phyloP scores from a whole-genome alignment of 2,329 filamentous ascomycete genomes.

The Alternaria sp. region DNA sequence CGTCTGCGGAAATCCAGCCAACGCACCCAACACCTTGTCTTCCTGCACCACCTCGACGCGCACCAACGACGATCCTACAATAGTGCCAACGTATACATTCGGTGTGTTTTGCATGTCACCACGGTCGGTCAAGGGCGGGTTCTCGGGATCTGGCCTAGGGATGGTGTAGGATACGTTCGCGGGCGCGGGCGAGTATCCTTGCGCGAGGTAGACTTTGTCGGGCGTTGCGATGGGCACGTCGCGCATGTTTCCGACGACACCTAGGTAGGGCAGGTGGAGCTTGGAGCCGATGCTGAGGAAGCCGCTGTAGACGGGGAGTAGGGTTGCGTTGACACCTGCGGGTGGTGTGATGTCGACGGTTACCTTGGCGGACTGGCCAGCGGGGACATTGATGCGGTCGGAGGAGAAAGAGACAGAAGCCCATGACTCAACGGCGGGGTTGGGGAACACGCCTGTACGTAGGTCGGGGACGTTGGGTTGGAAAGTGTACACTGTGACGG shows the following conservation, averaged over 20 bases:
- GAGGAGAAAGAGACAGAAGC: conserved; percentile 16
- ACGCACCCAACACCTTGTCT: background rate
- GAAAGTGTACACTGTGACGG: conserved; percentile 26
- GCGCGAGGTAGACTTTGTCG: conserved; percentile 12
- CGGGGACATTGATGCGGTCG: conserved; percentile 25
- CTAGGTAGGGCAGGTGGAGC: conserved; percentile 27
- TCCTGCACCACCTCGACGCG: conserved; percentile 14
- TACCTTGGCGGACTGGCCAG: background rate
- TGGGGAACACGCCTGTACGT: conserved; percentile 6
- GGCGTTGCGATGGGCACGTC: conserved; percentile 4
- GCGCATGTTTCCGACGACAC: conserved; percentile 26
- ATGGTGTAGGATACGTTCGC: conserved; percentile 16
- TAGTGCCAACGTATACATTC: background rate
- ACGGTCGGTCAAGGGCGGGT: conserved; percentile 3
- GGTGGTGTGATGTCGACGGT: background rate
- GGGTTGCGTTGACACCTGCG: conserved; percentile 10
- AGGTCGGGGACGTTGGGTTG: background rate
- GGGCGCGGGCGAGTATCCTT: conserved; percentile 7
- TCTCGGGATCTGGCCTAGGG: conserved; percentile 15
- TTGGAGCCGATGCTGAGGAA: conserved; percentile 18
- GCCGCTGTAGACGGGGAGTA: conserved; percentile 31
- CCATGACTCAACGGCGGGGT: conserved; percentile 11
- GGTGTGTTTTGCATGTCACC: conserved; percentile 3
- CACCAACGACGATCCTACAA: conserved; percentile 2
- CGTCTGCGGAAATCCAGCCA: conserved; percentile 13